These are phyloP conservation scores for Saxispiralis lemnorum DNA, from an alignment of 495 filamentous ascomycete genomes.

Conservation along the genomic window DNA sequence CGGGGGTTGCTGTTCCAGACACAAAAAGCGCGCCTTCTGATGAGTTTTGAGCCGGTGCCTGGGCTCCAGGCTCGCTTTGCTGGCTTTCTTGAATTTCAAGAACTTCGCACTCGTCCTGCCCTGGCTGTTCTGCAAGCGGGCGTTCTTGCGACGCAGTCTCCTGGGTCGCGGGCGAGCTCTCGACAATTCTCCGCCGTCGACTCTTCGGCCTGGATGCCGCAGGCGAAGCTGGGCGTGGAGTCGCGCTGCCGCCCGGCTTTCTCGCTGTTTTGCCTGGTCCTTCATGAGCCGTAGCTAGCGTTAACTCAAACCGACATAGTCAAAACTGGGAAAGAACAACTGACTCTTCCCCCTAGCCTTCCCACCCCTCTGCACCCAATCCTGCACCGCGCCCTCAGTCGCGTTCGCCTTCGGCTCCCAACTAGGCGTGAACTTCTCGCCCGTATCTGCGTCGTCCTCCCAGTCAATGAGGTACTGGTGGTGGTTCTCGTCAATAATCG, in stretches of 20 bases:
- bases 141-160: not conserved
- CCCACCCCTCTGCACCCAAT: slow-evolving; percentile 7
- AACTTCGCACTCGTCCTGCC: not conserved
- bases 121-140: not conserved
- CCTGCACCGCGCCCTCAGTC: slow-evolving; percentile 6
- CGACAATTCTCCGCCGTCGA: slow-evolving; percentile 6
- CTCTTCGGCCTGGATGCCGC: not conserved
- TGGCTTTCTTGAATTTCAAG: slow-evolving; percentile 2
- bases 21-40: slow-evolving; percentile 6
- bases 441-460: slow-evolving; percentile 14
- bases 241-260: not conserved
- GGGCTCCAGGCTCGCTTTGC: not conserved
- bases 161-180: slow-evolving; percentile 7
- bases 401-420: slow-evolving; percentile 18
- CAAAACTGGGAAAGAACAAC: not conserved
- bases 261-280: not conserved
- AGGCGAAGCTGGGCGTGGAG: not conserved
- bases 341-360: slow-evolving; percentile 1
- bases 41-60: not conserved
- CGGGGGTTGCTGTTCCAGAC: not conserved
- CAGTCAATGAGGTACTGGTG: slow-evolving; percentile 14
- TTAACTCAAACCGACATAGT: too few relatives aligned
- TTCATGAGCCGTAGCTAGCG: too few relatives aligned
- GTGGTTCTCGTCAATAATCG: slow-evolving; percentile 12
- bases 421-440: slow-evolving; percentile 11